Percentiles rank a stretch among this genome's conserved stretches.
Evolutionary conservation across 192 early-diverging fungal species (phyloP).

Genomic region (Backusella luteola): DNA sequence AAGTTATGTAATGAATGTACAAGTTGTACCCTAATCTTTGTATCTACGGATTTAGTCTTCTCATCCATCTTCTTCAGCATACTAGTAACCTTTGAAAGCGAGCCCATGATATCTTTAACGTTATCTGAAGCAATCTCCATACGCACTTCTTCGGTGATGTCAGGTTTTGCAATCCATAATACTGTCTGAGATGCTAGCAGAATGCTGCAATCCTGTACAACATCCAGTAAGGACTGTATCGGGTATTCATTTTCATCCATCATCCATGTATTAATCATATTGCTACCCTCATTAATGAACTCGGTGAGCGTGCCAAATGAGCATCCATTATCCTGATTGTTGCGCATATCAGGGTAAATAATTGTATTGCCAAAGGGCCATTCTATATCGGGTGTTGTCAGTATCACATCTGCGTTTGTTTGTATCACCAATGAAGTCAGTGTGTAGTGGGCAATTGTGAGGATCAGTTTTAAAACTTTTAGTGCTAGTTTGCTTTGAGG

Average conservation of each 20-base stretch:
- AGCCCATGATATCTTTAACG: constrained; percentile 9
- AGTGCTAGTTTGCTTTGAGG: not conserved
- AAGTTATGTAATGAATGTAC: not conserved
- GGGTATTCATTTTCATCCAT: not conserved
- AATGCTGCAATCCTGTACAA: constrained; percentile 13
- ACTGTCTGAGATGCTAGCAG: constrained; percentile 12
- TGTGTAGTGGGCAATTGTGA: constrained; percentile 34
- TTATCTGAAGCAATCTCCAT: constrained; percentile 7
- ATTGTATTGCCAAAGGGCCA: constrained; percentile 44
- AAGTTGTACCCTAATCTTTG: not conserved
- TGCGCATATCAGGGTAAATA: constrained; percentile 35
- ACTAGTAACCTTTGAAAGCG: not conserved
- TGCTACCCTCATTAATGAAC: constrained; percentile 8
- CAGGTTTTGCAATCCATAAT: constrained; percentile 11
- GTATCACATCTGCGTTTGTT: constrained; percentile 35
- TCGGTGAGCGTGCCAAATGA: constrained; percentile 45
- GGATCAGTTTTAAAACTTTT: constrained; percentile 1
- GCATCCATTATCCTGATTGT: constrained; percentile 25
- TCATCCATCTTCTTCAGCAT: constrained; percentile 9
- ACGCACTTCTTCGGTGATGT: not conserved
- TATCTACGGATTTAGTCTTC: not conserved
- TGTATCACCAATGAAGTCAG: constrained; percentile 35
- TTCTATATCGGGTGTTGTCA: constrained; percentile 32
- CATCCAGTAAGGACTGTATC: constrained; percentile 8
- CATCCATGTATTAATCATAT: constrained; percentile 4